Percentiles rank a stretch among this genome's conserved stretches.
These are phyloP conservation scores for Astrephomene gubernaculifera DNA, from an alignment of 139 green algal species.

Conservation along the genomic window DNA sequence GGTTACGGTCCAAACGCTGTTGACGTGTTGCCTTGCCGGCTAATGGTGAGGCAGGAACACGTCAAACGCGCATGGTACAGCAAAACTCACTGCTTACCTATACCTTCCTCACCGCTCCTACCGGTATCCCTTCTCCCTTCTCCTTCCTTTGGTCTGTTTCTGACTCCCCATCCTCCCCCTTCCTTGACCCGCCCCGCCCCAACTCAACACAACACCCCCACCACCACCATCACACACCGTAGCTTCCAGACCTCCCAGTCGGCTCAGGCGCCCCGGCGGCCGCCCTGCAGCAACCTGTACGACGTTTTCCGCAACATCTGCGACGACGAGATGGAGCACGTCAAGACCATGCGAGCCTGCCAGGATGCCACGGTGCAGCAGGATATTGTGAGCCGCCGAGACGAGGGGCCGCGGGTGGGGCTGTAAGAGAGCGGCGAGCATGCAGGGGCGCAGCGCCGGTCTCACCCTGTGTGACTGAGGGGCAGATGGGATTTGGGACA, in stretches of 20 bases:
- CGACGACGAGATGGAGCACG: constrained; percentile 95
- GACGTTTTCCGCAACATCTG: constrained; percentile 91
- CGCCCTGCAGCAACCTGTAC: constrained; percentile 72
- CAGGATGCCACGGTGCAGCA: constrained; percentile 47
- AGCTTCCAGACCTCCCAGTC: constrained; percentile 35
- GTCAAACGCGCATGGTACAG: too few relatives aligned
- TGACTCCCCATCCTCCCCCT: background rate
- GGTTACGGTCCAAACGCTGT: too few relatives aligned
- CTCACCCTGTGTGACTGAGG: background rate
- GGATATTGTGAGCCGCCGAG: constrained; percentile 28
- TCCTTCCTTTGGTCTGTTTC: too few relatives aligned
- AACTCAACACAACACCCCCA: too few relatives aligned
- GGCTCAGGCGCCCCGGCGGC: constrained; percentile 25
- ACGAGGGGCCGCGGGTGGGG: constrained; percentile 14
- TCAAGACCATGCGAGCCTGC: constrained; percentile 93
- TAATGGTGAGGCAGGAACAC: too few relatives aligned
- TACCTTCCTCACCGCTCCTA: too few relatives aligned
- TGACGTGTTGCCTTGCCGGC: too few relatives aligned
- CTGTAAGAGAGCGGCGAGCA: background rate
- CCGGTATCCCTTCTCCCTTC: too few relatives aligned
- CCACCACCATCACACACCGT: too few relatives aligned
- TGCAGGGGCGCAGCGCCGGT: too few relatives aligned
- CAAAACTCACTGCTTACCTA: too few relatives aligned
- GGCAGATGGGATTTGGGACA: background rate
- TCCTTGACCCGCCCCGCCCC: background rate